phyloP scores from a whole-genome alignment of 192 early-diverging fungal species.

The Podochytrium sp. region DNA sequence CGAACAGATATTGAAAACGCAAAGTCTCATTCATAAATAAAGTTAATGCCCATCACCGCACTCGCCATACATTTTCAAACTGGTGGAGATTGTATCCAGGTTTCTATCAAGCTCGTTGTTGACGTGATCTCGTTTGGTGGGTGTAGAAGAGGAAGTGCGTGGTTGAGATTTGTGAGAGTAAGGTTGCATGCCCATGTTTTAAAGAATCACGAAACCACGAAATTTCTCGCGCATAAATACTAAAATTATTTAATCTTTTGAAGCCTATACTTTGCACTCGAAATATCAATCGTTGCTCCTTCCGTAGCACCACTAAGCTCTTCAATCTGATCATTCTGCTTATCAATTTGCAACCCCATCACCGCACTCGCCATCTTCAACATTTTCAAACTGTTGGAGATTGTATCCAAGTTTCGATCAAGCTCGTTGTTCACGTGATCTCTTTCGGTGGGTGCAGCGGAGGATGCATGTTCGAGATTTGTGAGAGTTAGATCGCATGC shows the following conservation, averaged over 20 bases:
- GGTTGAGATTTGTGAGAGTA: neutral
- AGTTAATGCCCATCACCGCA: conserved; percentile 28
- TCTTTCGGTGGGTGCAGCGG: neutral
- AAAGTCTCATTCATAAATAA: too few species aligned
- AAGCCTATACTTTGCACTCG: neutral
- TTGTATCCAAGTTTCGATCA: conserved; percentile 15
- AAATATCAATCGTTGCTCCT: neutral
- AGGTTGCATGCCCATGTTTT: conserved; percentile 7
- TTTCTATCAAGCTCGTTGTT: conserved; percentile 13
- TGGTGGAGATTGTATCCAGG: conserved; percentile 16
- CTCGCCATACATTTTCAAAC: conserved; percentile 16
- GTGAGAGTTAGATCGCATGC: conserved; percentile 4
- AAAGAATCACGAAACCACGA: too few species aligned
- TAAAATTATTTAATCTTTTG: neutral
- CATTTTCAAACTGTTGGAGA: conserved; percentile 17
- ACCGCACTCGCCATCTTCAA: conserved; percentile 17
- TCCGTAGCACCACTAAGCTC: neutral
- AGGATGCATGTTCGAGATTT: neutral
- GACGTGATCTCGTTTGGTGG: neutral
- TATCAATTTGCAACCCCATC: conserved; percentile 27
- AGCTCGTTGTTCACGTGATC: neutral
- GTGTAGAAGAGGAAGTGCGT: neutral
- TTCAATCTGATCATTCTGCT: conserved; percentile 1
- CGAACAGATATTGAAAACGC: too few species aligned
- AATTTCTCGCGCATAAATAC: too few species aligned